These are phyloP conservation scores for Aureobasidium sp. DNA, from an alignment of 2,329 filamentous ascomycete species.

Conservation along the genomic window DNA sequence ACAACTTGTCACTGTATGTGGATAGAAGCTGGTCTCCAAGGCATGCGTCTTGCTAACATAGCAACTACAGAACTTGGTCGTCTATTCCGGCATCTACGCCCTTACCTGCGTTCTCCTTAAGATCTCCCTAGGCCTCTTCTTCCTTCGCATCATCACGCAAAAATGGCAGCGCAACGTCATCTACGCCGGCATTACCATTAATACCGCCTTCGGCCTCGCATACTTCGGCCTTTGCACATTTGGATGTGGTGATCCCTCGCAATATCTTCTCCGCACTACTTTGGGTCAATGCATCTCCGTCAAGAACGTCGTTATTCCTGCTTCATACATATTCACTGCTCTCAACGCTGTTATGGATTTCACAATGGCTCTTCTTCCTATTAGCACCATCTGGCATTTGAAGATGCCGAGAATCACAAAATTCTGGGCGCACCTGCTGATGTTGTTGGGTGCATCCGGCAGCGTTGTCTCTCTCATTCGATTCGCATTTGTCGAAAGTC, in stretches of 20 bases:
- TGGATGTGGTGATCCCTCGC: neutral
- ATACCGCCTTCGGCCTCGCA: neutral
- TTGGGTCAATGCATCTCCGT: conserved; percentile 6
- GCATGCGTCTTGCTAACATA: neutral
- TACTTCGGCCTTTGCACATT: neutral
- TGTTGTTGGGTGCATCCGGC: conserved; percentile 7
- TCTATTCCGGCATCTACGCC: conserved; percentile 3
- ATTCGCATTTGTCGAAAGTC: conserved; percentile 10
- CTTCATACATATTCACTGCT: conserved; percentile 6
- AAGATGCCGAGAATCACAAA: conserved; percentile 12
- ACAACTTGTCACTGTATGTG: neutral
- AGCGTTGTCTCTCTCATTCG: conserved; percentile 16
- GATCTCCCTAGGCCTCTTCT: conserved; percentile 16
- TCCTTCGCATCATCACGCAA: conserved; percentile 15
- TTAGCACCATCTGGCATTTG: conserved; percentile 7
- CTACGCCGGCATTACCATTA: neutral
- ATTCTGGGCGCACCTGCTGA: conserved; percentile 12
- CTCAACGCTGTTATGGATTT: conserved; percentile 17
- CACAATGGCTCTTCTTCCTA: conserved; percentile 13
- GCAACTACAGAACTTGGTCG: neutral
- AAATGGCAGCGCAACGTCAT: conserved; percentile 13
- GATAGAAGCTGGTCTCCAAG: no score
- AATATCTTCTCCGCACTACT: neutral
- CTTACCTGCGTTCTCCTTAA: conserved; percentile 16
- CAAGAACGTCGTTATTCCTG: conserved; percentile 4